phyloP scores from a whole-genome alignment of 768 basidiomycete genomes.

The Pluteus cervinus region DNA sequence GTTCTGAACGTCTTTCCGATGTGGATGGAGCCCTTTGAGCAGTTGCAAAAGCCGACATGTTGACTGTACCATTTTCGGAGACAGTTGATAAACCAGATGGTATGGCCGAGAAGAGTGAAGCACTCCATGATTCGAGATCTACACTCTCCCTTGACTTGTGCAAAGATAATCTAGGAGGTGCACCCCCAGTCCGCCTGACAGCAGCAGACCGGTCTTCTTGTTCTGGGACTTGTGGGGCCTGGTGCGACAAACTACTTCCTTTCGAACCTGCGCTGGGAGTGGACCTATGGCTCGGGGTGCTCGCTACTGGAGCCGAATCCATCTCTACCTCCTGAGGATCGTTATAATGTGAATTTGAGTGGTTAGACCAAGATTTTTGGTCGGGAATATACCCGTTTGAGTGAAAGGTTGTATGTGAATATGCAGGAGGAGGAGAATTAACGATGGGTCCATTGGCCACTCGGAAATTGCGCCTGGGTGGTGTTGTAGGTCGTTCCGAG shows the following conservation, averaged over 20 bases:
- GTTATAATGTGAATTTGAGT: too few relatives aligned
- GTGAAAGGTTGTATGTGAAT: background rate
- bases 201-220: constrained; percentile 3
- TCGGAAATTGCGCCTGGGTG: constrained; percentile 35
- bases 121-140: constrained; percentile 7
- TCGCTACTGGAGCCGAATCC: background rate
- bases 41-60: background rate
- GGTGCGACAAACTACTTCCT: background rate
- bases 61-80: background rate
- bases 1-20: constrained; percentile 1
- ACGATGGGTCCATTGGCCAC: constrained; percentile 27
- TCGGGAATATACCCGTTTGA: constrained; percentile 3
- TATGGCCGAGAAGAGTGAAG: constrained; percentile 6
- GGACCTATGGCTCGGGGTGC: constrained; percentile 3
- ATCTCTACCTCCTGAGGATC: background rate
- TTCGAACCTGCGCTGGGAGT: background rate
- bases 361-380: too few relatives aligned
- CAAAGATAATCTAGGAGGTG: constrained; percentile 6
- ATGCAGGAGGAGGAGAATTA: constrained; percentile 7
- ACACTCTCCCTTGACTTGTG: constrained; percentile 4
- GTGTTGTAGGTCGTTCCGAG: constrained; percentile 14
- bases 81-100: constrained; percentile 7
- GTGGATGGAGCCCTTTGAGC: constrained; percentile 3
- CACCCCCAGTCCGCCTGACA: constrained; percentile 5
- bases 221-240: too few relatives aligned